A percentile compares a stretch with the other conserved stretches of the same genome.
phyloP scores from a whole-genome alignment of 73 alveolate species.

The Stentor roeselii region DNA sequence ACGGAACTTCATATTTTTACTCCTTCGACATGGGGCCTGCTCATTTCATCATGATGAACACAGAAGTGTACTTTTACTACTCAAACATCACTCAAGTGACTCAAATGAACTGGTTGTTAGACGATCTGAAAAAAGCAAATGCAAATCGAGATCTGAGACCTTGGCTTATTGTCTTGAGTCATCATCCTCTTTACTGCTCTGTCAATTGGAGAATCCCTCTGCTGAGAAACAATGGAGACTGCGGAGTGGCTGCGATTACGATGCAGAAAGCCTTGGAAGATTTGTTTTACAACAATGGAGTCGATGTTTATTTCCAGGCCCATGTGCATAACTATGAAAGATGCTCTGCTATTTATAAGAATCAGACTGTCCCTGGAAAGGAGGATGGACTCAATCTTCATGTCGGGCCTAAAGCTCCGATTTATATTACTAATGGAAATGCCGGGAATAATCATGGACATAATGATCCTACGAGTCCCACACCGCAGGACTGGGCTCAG shows the following conservation, averaged over 20 bases:
- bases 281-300: background rate
- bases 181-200: slow-evolving; percentile 18
- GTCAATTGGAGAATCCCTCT: background rate
- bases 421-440: slow-evolving; percentile 16
- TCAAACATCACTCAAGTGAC: background rate
- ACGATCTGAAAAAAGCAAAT: background rate
- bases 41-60: slow-evolving; percentile 5
- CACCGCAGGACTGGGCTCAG: slow-evolving; percentile 20
- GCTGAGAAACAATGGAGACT: background rate
- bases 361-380: slow-evolving; percentile 7
- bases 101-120: background rate
- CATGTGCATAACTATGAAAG: slow-evolving; percentile 25
- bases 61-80: background rate
- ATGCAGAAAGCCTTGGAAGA: background rate
- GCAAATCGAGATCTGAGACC: slow-evolving; percentile 7
- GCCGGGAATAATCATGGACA: slow-evolving; percentile 24
- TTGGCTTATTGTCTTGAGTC: background rate
- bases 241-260: background rate
- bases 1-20: slow-evolving; percentile 15
- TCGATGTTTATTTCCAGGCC: background rate
- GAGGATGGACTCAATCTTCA: slow-evolving; percentile 18
- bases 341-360: slow-evolving; percentile 1
- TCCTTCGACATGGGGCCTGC: slow-evolving; percentile 26
- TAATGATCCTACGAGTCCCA: slow-evolving; percentile 22
- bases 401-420: slow-evolving; percentile 8